Percentiles rank a stretch among this genome's conserved stretches.
Conservation (phyloP, 352 stramenopile species). For the Pilasporangium apinafurcum region DNA sequence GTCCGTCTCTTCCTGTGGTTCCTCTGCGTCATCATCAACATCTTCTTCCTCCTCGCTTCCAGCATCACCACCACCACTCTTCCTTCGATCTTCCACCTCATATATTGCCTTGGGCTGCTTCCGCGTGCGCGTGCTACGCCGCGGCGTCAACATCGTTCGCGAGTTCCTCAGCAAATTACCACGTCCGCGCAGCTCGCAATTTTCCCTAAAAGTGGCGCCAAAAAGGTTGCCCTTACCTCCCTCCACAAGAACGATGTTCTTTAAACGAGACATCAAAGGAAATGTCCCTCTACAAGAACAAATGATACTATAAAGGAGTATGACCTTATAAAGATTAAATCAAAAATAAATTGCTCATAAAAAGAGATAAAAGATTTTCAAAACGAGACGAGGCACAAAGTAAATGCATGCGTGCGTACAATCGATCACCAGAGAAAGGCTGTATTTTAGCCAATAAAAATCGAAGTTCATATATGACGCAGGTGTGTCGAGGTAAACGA, state of each 20-base stretch:
- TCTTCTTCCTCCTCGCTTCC: slow-evolving; percentile 1
- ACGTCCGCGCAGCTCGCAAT: slow-evolving; percentile 10
- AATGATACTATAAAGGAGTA: not conserved
- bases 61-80: not conserved
- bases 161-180: slow-evolving; percentile 7
- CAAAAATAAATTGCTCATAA: not conserved
- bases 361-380: slow-evolving; percentile 1
- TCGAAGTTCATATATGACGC: slow-evolving; percentile 1
- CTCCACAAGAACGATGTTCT: slow-evolving; percentile 1
- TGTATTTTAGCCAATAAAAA: slow-evolving; percentile 5
- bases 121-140: slow-evolving; percentile 55
- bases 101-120: slow-evolving; percentile 67
- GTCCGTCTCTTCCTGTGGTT: slow-evolving; percentile 13
- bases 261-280: slow-evolving; percentile 11
- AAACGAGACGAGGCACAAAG: slow-evolving; percentile 3
- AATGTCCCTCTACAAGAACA: slow-evolving; percentile 33
- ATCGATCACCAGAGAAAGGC: not conserved
- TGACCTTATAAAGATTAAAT: slow-evolving; percentile 2
- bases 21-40: slow-evolving; percentile 9
- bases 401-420: not conserved
- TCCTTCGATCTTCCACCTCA: slow-evolving; percentile 41
- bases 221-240: not conserved
- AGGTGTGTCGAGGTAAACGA: too few relatives aligned
- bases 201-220: not conserved
- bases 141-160: slow-evolving; percentile 18